Conservation (phyloP, 2,329 filamentous ascomycete species). For the Fusarium redolens region DNA sequence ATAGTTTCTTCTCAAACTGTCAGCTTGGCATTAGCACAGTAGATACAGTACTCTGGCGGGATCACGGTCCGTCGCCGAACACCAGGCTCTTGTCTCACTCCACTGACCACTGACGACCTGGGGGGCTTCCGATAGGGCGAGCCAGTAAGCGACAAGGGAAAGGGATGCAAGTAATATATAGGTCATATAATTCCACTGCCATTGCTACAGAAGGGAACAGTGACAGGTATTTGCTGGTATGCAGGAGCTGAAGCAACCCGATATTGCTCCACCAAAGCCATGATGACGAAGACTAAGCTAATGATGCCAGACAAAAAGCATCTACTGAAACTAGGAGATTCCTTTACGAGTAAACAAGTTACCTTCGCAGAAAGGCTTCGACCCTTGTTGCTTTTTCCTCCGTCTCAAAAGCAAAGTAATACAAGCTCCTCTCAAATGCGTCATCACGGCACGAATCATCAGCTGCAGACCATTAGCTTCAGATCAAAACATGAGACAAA, state of each 20-base stretch:
- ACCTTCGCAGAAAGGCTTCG: neutral
- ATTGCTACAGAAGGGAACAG: slow-evolving; percentile 4
- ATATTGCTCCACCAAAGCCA: neutral
- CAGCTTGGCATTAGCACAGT: slow-evolving; percentile 2
- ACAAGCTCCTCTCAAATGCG: slow-evolving; percentile 50
- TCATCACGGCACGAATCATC: slow-evolving; percentile 47
- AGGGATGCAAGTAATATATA: slow-evolving; percentile 19
- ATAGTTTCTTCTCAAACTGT: slow-evolving; percentile 5
- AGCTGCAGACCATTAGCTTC: slow-evolving; percentile 17
- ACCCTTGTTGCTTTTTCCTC: slow-evolving; percentile 24
- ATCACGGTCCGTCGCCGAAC: slow-evolving; percentile 4
- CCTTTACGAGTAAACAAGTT: neutral
- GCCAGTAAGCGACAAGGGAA: slow-evolving; percentile 10
- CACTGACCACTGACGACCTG: neutral
- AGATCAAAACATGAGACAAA: neutral
- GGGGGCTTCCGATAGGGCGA: slow-evolving; percentile 32
- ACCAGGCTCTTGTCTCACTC: slow-evolving; percentile 30
- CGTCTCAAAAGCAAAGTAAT: slow-evolving; percentile 52
- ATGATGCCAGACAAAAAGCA: neutral
- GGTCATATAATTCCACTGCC: slow-evolving; percentile 1
- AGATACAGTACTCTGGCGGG: neutral
- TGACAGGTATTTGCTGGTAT: slow-evolving; percentile 23
- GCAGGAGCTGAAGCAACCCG: slow-evolving; percentile 20
- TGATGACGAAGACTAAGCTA: neutral
- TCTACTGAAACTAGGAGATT: neutral